Evolutionary conservation across 192 early-diverging fungal species (phyloP).

Genomic region (Linnemannia elongata): DNA sequence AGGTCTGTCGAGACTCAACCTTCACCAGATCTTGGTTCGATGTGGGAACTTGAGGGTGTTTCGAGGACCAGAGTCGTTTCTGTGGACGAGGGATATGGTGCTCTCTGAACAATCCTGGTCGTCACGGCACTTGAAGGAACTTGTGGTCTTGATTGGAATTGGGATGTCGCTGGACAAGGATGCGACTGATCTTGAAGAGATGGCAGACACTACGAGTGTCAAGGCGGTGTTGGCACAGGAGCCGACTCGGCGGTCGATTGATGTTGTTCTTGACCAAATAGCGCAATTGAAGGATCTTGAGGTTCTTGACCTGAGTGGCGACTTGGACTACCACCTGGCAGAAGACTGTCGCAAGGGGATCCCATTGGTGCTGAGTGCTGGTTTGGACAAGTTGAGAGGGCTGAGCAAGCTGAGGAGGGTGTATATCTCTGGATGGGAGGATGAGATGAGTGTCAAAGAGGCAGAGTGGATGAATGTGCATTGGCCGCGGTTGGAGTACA

Average conservation of each 20-base stretch:
- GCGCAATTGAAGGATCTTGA: constrained; percentile 1
- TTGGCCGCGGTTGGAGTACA: constrained; percentile 14
- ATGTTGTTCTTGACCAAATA: background rate
- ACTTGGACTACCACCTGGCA: background rate
- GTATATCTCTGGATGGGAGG: constrained; percentile 25
- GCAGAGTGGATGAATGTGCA: constrained; percentile 17
- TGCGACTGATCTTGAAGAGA: background rate
- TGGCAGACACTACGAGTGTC: background rate
- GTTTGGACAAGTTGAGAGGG: constrained; percentile 1
- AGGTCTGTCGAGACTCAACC: constrained; percentile 3
- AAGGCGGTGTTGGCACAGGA: background rate
- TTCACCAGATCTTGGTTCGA: constrained; percentile 5
- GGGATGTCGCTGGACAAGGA: background rate
- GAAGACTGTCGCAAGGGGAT: constrained; percentile 9
- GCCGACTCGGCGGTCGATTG: background rate
- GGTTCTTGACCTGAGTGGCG: constrained; percentile 14
- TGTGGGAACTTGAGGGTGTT: background rate
- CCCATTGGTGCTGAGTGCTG: background rate
- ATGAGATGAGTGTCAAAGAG: constrained; percentile 13
- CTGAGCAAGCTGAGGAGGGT: constrained; percentile 8
- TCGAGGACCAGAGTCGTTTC: constrained; percentile 12
- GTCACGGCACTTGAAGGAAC: background rate
- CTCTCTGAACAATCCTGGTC: background rate
- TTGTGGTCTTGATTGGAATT: constrained; percentile 11
- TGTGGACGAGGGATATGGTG: constrained; percentile 9